Conservation (phyloP, 129 eudicot species). For the Deinandra increscens region DNA sequence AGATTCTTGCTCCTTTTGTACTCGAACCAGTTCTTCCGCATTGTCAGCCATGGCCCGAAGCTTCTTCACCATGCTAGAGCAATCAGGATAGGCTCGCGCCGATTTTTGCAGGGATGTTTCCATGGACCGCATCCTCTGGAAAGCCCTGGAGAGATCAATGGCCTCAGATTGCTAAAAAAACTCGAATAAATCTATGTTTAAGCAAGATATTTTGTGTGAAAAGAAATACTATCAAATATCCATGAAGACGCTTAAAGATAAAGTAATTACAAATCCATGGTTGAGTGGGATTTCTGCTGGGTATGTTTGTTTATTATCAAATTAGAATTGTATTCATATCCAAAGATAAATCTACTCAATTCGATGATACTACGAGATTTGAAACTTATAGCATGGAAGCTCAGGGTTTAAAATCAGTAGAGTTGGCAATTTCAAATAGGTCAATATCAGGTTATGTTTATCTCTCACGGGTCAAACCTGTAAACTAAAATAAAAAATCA, state of each 20-base stretch:
- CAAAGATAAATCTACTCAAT: not conserved
- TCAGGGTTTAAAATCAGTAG: not conserved
- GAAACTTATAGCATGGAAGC: constrained; percentile 3
- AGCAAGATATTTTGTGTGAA: not conserved
- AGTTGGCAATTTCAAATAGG: not conserved
- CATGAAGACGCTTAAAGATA: not conserved
- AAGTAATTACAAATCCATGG: too few relatives aligned
- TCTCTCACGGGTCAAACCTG: not conserved
- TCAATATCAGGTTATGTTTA: not conserved
- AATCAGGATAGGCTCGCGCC: constrained; percentile 58
- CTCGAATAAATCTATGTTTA: not conserved
- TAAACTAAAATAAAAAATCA: too few relatives aligned
- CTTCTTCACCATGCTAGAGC: constrained; percentile 67
- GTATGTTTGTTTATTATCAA: too few relatives aligned
- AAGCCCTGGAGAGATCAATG: constrained; percentile 45
- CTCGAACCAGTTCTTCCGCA: constrained; percentile 64
- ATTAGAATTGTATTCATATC: too few relatives aligned
- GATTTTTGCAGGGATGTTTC: constrained; percentile 60
- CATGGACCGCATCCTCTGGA: constrained; percentile 71
- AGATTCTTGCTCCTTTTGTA: constrained; percentile 53
- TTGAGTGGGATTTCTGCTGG: too few relatives aligned
- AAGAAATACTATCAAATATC: not conserved
- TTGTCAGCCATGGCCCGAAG: constrained; percentile 78
- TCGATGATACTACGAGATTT: not conserved
- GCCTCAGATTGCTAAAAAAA: constrained; percentile 8